Conservation (phyloP, 225 moss, liverwort and hornwort species). For the Physcomitrellopsis africana region DNA sequence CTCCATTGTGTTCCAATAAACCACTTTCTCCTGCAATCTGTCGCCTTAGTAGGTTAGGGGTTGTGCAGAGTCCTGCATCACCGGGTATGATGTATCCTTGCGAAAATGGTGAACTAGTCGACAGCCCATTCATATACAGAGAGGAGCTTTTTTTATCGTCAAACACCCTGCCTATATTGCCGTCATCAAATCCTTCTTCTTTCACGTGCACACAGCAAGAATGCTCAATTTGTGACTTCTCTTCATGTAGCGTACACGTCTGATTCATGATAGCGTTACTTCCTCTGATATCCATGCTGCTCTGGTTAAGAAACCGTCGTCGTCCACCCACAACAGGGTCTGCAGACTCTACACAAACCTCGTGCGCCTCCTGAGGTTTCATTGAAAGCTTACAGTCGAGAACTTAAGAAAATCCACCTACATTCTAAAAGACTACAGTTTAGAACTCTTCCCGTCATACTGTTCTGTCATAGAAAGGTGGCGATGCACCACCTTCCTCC, state of each 20-base stretch:
- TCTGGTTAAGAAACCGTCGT: background rate
- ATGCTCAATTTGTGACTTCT: background rate
- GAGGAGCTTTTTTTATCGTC: conserved; percentile 11
- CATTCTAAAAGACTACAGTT: background rate
- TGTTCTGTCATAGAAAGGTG: conserved; percentile 4
- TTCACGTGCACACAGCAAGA: conserved; percentile 10
- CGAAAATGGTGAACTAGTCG: conserved; percentile 1
- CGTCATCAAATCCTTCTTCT: conserved; percentile 19
- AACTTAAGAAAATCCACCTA: conserved; percentile 1
- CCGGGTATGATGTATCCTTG: background rate
- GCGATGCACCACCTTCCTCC: background rate
- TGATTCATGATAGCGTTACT: conserved; percentile 6
- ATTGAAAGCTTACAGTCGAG: conserved; percentile 17
- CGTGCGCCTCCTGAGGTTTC: conserved; percentile 7
- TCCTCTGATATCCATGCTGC: background rate
- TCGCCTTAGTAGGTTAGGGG: conserved; percentile 27
- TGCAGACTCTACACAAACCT: background rate
- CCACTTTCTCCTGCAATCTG: conserved; percentile 39
- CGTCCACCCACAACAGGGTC: conserved; percentile 6
- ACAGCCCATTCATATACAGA: background rate
- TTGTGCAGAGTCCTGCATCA: background rate
- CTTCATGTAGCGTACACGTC: conserved; percentile 8
- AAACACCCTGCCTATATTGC: conserved; percentile 11
- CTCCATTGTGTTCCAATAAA: conserved; percentile 35
- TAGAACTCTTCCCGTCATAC: background rate